Conservation (phyloP, 2,329 filamentous ascomycete species). For the Magnaporthiopsis incrustans region DNA sequence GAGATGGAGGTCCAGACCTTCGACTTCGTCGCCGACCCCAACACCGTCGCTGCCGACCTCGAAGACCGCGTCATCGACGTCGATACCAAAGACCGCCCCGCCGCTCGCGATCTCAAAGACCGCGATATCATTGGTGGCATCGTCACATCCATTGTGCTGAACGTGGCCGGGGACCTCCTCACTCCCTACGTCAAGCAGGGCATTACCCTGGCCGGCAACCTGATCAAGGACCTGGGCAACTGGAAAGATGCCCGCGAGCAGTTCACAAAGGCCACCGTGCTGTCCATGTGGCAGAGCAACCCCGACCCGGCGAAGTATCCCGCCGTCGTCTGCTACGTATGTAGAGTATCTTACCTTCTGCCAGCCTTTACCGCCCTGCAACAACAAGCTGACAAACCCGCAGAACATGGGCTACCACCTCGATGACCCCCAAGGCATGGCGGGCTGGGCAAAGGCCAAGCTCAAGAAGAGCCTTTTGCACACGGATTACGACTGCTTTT, state of each 20-base stretch:
- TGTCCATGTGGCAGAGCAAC: slow-evolving; percentile 14
- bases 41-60: background rate
- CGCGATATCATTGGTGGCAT: background rate
- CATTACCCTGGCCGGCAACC: background rate
- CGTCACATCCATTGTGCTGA: background rate
- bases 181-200: background rate
- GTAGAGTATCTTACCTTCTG: too few species aligned
- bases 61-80: too few species aligned
- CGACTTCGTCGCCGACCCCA: background rate
- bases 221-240: slow-evolving; percentile 11
- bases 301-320: slow-evolving; percentile 11
- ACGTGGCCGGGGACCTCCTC: background rate
- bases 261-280: slow-evolving; percentile 13
- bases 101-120: too few species aligned
- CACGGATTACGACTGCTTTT: slow-evolving; percentile 16
- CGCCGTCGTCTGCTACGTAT: slow-evolving; percentile 10
- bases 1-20: background rate
- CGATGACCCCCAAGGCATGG: slow-evolving; percentile 6
- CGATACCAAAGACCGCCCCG: too few species aligned
- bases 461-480: slow-evolving; percentile 11
- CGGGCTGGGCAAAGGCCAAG: slow-evolving; percentile 10
- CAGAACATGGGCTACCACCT: slow-evolving; percentile 15
- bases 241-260: slow-evolving; percentile 12
- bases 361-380: too few species aligned
- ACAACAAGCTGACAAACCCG: too few species aligned